Evolutionary conservation across 2,329 filamentous ascomycete genomes (phyloP), one percentile per base, ranked within the genome.

Genomic region (Alternaria incomplexa): DNA sequence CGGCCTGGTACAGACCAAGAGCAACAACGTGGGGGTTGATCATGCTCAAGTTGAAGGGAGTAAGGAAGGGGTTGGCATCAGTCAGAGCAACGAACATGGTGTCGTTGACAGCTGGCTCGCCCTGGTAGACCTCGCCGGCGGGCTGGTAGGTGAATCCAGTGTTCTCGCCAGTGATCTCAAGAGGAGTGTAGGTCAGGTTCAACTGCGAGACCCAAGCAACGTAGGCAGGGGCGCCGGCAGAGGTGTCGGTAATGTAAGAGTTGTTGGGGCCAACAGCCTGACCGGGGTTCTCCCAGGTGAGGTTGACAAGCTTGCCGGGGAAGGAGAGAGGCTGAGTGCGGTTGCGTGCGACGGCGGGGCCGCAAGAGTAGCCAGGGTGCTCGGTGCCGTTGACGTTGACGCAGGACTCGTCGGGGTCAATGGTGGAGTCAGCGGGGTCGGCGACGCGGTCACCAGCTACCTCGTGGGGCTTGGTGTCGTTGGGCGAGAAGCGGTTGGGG

Each of bases 71-170:
- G 67, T 93, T 86, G 0, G 78, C 75, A 71, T 95, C 92, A 0
- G 92, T 95, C 11, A 97, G 75, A 0, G 89, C 90, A 50, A 96
- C 81, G 75, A 95, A 96, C 80, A 93, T 91, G 5, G 93, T 96
- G 0, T 87, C 90, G 68, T 96, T 96, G 54, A 91, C 84, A 2
- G 87, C 87, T 0, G 89, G 89, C 58, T 93, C 89, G 1, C 88
- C 87, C 62, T 85, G 83, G 74, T 85, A 96, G 0, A 91, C 90
- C 40, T 87, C 86, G 7, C 86, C 83, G 67, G 91, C 87, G 1
- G 92, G 93, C 83, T 96, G 92, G 64, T 89, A 87, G 0, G 92
- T 93, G 75, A 84, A 90, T 0, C 89, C 91, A 3, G 82, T 82
- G 59, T 85, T 85, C 4, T 83, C 79, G 1, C 84, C 87, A 0